Base-by-base conservation (phyloP, 164 flowering plant species). In the grape (Vitis vinifera) region DNA sequence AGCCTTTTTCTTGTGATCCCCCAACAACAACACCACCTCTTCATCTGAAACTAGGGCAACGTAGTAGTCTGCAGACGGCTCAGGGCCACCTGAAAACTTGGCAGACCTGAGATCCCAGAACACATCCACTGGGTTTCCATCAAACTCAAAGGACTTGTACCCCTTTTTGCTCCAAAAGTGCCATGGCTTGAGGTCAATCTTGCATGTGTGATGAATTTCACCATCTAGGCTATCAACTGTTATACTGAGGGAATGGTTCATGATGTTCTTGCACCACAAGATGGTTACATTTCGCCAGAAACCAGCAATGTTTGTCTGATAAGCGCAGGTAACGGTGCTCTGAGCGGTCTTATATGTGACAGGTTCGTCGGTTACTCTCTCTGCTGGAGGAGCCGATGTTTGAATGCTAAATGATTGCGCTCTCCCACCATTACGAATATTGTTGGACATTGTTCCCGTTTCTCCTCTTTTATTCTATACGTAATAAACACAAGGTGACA, bases 111-210 rank as follows among this genome's bases (percentile, higher is more conserved):
- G 77, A 75, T 93, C 98, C 99, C 97, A 95, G 52, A 76, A 86
- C 9, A 89, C 86, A 1, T 90, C 91, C 3, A 91, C 72, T 7
- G 67, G 84, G 56, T 70, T 67, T 7, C 87, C 88, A 1, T 90
- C 94, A 0, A 90, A 84, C n/a, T 85, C 89, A 47, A 93, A 83
- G 1, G 89, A 80, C 48, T 91, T 93, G 73, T 73, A 83, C 23
- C 99, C 97, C 73, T 91, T 91, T 55, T 86, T 90, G 83, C 85
- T 87, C 99, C 98, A 95, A 66, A 95, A 93, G 19, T 86, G 90
- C 98, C 98, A 95, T 0, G 99, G 97, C 80, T 93, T 93, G 16
- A 95, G 82, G 61, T 95, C 99, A 29, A 95, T 80, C 75, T 93
- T 95, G 84, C 89, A 93, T 3, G 73, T 79, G 77, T 79, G 68